phyloP scores from a whole-genome alignment of 331 rosid species.

The Dryas integrifolia region DNA sequence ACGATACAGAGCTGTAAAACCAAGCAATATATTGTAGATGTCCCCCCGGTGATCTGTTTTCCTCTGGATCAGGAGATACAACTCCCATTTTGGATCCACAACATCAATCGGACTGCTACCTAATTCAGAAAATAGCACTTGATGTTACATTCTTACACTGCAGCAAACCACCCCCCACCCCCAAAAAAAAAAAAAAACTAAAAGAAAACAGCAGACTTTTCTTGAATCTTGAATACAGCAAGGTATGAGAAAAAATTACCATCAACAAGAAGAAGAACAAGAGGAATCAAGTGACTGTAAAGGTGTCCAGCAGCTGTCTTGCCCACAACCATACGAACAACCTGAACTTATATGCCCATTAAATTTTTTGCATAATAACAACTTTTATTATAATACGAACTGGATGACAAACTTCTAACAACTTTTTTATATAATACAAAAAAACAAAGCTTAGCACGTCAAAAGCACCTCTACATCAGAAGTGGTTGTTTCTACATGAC shows the following conservation, averaged over 20 bases:
- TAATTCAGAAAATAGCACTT: constrained; percentile 26
- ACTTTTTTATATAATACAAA: background rate
- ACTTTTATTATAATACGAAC: background rate
- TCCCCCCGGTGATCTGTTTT: constrained; percentile 52
- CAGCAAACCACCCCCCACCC: background rate
- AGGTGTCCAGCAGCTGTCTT: constrained; percentile 69
- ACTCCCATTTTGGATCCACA: constrained; percentile 77
- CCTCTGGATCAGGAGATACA: constrained; percentile 67
- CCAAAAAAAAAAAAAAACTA: background rate
- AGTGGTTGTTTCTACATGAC: constrained; percentile 37
- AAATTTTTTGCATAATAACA: no score
- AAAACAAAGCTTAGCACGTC: constrained; percentile 12
- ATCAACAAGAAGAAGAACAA: constrained; percentile 85
- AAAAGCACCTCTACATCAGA: constrained; percentile 64
- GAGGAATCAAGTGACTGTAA: constrained; percentile 75
- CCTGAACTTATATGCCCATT: constrained; percentile 36
- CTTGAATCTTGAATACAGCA: no score
- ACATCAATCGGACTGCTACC: constrained; percentile 94
- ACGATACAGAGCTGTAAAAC: constrained; percentile 83
- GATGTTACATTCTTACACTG: background rate
- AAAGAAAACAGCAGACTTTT: background rate
- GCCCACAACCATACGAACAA: constrained; percentile 68
- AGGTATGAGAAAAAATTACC: constrained; percentile 40
- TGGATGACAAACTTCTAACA: constrained; percentile 5
- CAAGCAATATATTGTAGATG: constrained; percentile 49